These are phyloP conservation scores for Ettlia oleoabundans DNA, from an alignment of 139 green algal genomes.

Conservation along the genomic window DNA sequence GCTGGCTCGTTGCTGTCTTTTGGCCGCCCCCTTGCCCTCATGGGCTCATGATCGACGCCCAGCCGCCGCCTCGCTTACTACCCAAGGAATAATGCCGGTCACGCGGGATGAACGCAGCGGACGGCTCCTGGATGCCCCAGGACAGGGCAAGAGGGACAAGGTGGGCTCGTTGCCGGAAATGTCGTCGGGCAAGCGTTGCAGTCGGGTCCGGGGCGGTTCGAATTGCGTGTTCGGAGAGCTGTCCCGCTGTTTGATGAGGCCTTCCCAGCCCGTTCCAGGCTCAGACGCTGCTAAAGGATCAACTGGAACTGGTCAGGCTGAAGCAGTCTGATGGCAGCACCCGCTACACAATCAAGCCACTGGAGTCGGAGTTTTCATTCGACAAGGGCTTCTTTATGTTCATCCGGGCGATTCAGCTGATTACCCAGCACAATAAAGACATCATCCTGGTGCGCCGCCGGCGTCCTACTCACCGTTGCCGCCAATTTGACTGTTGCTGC, in stretches of 20 bases:
- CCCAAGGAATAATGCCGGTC: background rate
- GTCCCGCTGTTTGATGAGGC: no score
- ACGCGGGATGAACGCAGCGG: background rate
- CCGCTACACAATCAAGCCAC: slow-evolving; percentile 72
- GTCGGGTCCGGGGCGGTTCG: no score
- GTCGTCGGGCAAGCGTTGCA: background rate
- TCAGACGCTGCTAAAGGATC: slow-evolving; percentile 79
- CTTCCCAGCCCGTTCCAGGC: no score
- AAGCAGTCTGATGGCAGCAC: slow-evolving; percentile 56
- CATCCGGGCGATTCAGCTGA: slow-evolving; percentile 85
- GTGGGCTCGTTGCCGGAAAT: background rate
- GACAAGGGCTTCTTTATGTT: slow-evolving; percentile 88
- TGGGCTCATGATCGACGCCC: background rate
- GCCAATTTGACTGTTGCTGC: background rate
- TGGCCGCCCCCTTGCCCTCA: background rate
- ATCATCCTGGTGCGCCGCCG: slow-evolving; percentile 70
- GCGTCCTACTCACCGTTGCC: background rate
- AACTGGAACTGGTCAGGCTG: slow-evolving; percentile 78
- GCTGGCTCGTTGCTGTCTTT: background rate
- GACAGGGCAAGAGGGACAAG: background rate
- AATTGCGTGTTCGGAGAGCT: no score
- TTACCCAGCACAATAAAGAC: slow-evolving; percentile 77
- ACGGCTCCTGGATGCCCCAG: background rate
- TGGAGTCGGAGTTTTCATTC: slow-evolving; percentile 84
- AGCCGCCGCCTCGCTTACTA: background rate